These are phyloP conservation scores for Mrakiaceae sp. DNA, from an alignment of 1,284 basidiomycete species.

Conservation along the genomic window DNA sequence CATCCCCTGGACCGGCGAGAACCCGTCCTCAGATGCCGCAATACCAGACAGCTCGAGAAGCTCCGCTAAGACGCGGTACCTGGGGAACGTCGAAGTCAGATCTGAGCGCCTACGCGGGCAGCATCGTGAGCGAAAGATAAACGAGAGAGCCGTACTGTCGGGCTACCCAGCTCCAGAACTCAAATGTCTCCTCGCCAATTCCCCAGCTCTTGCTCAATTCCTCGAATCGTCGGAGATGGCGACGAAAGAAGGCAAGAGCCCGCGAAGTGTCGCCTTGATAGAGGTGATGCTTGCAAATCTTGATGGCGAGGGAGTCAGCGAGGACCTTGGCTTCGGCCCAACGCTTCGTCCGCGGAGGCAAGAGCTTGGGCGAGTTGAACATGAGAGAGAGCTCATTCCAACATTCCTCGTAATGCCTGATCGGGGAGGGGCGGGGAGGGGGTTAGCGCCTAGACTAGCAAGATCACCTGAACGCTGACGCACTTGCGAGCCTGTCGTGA, in stretches of 20 bases:
- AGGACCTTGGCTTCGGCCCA: constrained; percentile 98
- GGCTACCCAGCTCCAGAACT: constrained; percentile 94
- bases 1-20: constrained; percentile 19
- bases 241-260: constrained; percentile 65
- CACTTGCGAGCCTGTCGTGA: constrained; percentile 8
- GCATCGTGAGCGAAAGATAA: too few relatives aligned
- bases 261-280: constrained; percentile 73
- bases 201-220: constrained; percentile 88
- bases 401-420: constrained; percentile 81
- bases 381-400: constrained; percentile 69
- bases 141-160: constrained; percentile 53
- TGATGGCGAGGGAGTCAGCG: constrained; percentile 78
- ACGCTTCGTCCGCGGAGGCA: constrained; percentile 85
- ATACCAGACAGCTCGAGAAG: constrained; percentile 52
- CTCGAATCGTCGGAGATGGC: constrained; percentile 71
- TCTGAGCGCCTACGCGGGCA: too few relatives aligned
- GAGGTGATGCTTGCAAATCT: constrained; percentile 75
- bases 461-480: constrained; percentile 8
- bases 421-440: too few relatives aligned
- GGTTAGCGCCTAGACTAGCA: too few relatives aligned
- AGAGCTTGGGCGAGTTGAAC: constrained; percentile 71
- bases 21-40: constrained; percentile 43
- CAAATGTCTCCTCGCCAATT: constrained; percentile 91
- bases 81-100: constrained; percentile 25
- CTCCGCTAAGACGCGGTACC: constrained; percentile 77